Conservation (phyloP, 1,139 yeast genomes). For the Blastobotrys capitulatus region DNA sequence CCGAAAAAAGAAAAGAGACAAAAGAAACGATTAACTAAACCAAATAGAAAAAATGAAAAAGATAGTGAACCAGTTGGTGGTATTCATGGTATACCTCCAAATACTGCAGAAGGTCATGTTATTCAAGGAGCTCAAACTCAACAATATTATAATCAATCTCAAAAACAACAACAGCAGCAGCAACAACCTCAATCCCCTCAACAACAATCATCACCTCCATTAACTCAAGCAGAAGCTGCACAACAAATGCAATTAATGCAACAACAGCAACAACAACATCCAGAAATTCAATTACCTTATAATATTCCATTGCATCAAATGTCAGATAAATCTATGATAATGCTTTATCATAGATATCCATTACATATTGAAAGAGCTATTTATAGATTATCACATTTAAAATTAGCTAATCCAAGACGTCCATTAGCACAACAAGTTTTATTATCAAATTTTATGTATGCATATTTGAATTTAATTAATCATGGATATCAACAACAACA, state of each 20-base stretch:
- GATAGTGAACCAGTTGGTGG: constrained; percentile 14
- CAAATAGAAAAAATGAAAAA: constrained; percentile 11
- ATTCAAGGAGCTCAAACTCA: constrained; percentile 5
- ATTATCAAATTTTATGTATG: constrained; percentile 93
- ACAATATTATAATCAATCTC: neutral
- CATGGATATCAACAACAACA: constrained; percentile 42
- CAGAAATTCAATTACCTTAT: constrained; percentile 33
- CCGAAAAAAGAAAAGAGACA: constrained; percentile 14
- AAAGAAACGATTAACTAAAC: constrained; percentile 13
- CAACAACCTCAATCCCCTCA: neutral
- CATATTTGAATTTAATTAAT: constrained; percentile 88
- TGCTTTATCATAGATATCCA: constrained; percentile 61
- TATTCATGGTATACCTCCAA: constrained; percentile 10
- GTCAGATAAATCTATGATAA: constrained; percentile 33
- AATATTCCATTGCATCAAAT: constrained; percentile 37
- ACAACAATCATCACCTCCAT: neutral
- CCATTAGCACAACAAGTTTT: constrained; percentile 89
- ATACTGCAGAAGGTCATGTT: constrained; percentile 8
- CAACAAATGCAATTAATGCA: constrained; percentile 17
- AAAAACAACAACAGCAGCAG: neutral
- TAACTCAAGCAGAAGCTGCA: constrained; percentile 5
- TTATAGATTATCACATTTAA: constrained; percentile 83
- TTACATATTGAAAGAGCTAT: constrained; percentile 95
- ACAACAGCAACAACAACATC: constrained; percentile 19
- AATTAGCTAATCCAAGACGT: constrained; percentile 88